phyloP scores from a whole-genome alignment of 768 basidiomycete genomes.

The Trametes coccinea region DNA sequence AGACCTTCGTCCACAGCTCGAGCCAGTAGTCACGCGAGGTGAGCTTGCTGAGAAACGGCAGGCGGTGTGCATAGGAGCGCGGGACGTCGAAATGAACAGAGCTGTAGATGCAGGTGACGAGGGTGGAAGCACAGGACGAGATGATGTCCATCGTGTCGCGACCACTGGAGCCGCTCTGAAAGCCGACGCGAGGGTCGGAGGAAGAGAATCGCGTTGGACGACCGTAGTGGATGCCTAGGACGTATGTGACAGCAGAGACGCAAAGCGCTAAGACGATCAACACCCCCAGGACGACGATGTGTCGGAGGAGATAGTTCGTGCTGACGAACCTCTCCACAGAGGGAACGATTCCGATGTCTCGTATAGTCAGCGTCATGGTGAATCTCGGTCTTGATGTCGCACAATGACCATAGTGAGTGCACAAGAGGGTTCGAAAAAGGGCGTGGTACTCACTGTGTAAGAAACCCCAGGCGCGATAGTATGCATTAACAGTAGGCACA shows the following conservation, averaged over 20 bases:
- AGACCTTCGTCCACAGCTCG: conserved; percentile 20
- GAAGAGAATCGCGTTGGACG: conserved; percentile 13
- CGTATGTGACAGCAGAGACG: conserved; percentile 6
- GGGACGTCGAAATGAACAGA: conserved; percentile 23
- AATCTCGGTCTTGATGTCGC: no score
- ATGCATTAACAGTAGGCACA: no score
- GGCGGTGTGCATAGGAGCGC: conserved; percentile 16
- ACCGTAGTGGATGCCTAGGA: conserved; percentile 14
- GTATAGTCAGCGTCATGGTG: conserved; percentile 5
- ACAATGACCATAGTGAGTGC: no score
- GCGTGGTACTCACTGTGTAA: no score
- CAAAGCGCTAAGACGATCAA: conserved; percentile 3
- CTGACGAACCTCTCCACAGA: conserved; percentile 20
- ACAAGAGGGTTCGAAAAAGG: no score
- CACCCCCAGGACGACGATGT: conserved; percentile 14
- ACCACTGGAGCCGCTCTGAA: conserved; percentile 14
- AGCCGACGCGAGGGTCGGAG: conserved; percentile 16
- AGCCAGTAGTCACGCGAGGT: conserved; percentile 19
- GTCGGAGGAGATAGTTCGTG: conserved; percentile 20
- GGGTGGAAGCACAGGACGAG: conserved; percentile 17
- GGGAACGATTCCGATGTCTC: conserved; percentile 17
- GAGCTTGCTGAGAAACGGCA: conserved; percentile 8
- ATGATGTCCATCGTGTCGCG: conserved; percentile 17
- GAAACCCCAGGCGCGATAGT: no score
- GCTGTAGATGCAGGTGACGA: conserved; percentile 21